phyloP scores from a whole-genome alignment of 345 rosid genomes.

The Eucalyptus marginata region DNA sequence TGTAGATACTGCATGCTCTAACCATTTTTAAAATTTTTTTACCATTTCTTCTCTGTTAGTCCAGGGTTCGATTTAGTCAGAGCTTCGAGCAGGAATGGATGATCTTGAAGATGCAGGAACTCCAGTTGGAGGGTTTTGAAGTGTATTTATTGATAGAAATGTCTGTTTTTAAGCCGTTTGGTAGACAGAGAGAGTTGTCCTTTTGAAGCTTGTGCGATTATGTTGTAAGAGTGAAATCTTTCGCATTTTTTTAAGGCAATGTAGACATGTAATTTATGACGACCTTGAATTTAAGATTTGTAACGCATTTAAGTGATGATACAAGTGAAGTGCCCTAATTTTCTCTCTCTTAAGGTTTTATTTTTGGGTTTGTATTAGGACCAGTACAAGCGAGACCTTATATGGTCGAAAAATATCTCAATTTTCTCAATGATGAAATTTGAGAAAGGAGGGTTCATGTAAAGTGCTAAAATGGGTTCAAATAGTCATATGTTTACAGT shows the following conservation, averaged over 20 bases:
- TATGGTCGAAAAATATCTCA: neutral
- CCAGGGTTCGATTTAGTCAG: neutral
- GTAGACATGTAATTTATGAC: neutral
- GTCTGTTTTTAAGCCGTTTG: neutral
- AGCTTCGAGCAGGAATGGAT: neutral
- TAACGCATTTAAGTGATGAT: neutral
- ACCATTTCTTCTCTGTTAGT: neutral
- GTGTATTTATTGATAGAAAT: neutral
- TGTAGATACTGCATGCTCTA: neutral
- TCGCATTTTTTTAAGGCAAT: neutral
- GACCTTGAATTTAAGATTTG: neutral
- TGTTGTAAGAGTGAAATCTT: neutral
- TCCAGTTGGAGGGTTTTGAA: neutral
- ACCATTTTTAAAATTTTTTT: accelerated
- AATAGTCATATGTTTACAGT: neutral
- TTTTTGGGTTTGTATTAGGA: neutral
- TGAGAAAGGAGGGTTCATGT: neutral
- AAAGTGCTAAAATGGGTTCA: neutral
- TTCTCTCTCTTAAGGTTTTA: neutral
- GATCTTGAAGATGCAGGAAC: neutral
- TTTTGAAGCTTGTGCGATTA: neutral
- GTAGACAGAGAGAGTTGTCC: neutral
- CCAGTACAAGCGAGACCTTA: neutral
- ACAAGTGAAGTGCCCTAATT: neutral
- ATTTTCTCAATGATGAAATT: neutral